Evolutionary conservation across 805 yeast species (phyloP).

Genomic region (Tetrapisispora phaffii): DNA sequence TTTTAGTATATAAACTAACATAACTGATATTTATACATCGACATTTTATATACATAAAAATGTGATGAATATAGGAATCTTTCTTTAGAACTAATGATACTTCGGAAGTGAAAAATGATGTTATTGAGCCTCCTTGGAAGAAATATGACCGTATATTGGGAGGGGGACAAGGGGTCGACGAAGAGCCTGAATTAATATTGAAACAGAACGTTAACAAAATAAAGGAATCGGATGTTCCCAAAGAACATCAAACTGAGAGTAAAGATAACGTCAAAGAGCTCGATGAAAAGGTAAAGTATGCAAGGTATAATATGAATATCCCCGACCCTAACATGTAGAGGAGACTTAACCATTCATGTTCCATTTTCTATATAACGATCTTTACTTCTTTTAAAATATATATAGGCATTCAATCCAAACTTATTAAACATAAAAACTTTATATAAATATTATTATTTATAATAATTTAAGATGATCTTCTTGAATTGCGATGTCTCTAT

Average conservation of each 20-base stretch:
- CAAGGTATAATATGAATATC: background rate
- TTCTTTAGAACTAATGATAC: background rate
- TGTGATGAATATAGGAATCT: background rate
- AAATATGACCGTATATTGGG: constrained; percentile 1
- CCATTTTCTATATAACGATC: too few species aligned
- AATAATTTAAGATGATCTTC: too few species aligned
- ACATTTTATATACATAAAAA: too few species aligned
- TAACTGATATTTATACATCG: background rate
- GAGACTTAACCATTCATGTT: too few species aligned
- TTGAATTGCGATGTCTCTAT: too few species aligned
- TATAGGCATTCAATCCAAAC: too few species aligned
- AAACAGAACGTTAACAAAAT: background rate
- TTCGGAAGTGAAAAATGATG: background rate
- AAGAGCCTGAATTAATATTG: background rate
- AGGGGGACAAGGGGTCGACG: constrained; percentile 2
- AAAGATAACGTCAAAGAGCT: background rate
- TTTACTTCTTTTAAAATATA: too few species aligned
- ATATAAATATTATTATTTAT: too few species aligned
- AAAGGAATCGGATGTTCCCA: background rate
- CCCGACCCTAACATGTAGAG: constrained; percentile 3
- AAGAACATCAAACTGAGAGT: background rate
- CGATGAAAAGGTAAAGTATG: background rate
- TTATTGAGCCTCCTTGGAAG: background rate
- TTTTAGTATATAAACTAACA: background rate
- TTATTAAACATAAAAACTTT: too few species aligned